Base-by-base conservation (phyloP, 805 yeast species). In the Wickerhamomyces bovis region DNA sequence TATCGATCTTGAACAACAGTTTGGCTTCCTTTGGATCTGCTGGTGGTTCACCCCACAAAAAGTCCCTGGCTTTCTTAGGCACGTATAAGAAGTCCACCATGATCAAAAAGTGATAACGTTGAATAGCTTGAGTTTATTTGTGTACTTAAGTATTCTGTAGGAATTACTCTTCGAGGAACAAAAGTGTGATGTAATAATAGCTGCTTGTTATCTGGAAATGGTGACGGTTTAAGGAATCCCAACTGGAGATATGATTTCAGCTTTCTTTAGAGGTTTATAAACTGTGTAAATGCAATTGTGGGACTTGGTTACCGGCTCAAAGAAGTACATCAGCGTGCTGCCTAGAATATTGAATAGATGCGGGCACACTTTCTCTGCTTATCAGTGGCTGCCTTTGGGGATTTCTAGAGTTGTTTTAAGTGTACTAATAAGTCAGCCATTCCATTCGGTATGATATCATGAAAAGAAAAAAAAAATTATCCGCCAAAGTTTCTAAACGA, bases 41-140 rank as follows among this genome's bases (percentile, higher is more conserved):
- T 6, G 62, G 62, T 15, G 62, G 62, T 6, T 45, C 50, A 3
- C 62, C 62, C 62, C 62, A 57, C 11, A 57, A 23, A 33, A 53
- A 54, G 52, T 50, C 44, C 15, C 56, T 44, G 20, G 46, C 53
- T 30, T 53, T 52, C 44, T 43, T 41, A 9, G 51, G 53, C 1
- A 16, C 44, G 18, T 42, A 42, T 23, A 47, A 21, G 2, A 47
- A 8, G 21, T 49, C 51, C 20, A 42, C 39, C 53, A 49, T 49
- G 30, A 10, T 36, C 20, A 16, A 33, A 33, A n/a, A 16, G 36
- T 28, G 31, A 28, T 28, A 13, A 28, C 31, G 7, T 7, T 13
- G 7, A 13, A 13, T 13, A n/a, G 11, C 4, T 13, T 12, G 31
- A 13, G n/a, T 4, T 13, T 28, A 28, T 28, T n/a, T 4, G n/a